These are phyloP conservation scores for Calonectria honghensis DNA, from an alignment of 2,329 filamentous ascomycete species.

Conservation along the genomic window DNA sequence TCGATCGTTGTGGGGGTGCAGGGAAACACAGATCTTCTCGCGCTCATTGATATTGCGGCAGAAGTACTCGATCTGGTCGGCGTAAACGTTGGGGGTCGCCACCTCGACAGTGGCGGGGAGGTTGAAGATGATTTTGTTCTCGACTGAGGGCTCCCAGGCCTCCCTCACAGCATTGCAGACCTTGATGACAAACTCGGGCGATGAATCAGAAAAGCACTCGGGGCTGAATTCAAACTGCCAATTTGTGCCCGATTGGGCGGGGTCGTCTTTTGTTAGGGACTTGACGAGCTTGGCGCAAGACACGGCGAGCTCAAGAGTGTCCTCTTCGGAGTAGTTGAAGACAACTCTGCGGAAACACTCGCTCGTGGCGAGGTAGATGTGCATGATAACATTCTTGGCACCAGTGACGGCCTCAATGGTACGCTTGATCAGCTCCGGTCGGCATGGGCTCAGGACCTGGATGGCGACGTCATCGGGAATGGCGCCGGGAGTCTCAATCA, in stretches of 20 bases:
- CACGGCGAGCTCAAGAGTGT: conserved; percentile 88
- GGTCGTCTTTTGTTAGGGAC: conserved; percentile 90
- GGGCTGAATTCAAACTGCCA: conserved; percentile 92
- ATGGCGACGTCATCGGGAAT: conserved; percentile 59
- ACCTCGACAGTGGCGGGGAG: conserved; percentile 97
- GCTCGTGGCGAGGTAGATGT: conserved; percentile 97
- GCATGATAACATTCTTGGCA: conserved; percentile 94
- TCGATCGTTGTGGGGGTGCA: conserved; percentile 96
- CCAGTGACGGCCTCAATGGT: conserved; percentile 93
- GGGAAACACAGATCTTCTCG: conserved; percentile 90
- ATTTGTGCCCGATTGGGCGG: conserved; percentile 72
- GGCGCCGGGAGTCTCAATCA: conserved; percentile 63
- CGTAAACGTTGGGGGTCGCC: conserved; percentile 95
- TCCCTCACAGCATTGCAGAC: conserved; percentile 95
- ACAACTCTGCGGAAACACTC: conserved; percentile 96
- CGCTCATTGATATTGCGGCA: conserved; percentile 88
- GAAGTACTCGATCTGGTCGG: conserved; percentile 97
- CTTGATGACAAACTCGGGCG: conserved; percentile 86
- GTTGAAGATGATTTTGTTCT: conserved; percentile 95
- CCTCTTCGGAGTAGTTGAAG: conserved; percentile 89
- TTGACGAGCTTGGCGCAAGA: conserved; percentile 91
- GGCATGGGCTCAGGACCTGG: conserved; percentile 93
- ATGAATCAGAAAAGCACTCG: conserved; percentile 93
- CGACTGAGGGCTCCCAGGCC: conserved; percentile 88
- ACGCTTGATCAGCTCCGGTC: conserved; percentile 90